A percentile compares a stretch with the other conserved stretches of the same genome.
Conservation (phyloP, 192 early-diverging fungal species). For the Lobosporangium transversale region DNA sequence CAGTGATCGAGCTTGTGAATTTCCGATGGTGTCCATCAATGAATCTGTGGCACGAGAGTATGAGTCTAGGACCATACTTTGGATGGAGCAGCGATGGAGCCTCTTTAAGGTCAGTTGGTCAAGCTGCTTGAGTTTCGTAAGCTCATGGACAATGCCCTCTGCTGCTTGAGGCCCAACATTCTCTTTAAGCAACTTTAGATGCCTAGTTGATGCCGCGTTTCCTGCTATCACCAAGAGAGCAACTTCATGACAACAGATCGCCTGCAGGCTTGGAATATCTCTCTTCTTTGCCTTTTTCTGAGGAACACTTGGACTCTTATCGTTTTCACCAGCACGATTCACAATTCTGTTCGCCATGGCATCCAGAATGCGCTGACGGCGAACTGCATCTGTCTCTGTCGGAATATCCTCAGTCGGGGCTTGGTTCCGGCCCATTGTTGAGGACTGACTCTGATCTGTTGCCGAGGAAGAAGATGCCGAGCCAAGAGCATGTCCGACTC, state of each 20-base stretch:
- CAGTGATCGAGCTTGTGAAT: constrained; percentile 46
- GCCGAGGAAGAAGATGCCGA: neutral
- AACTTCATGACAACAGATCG: constrained; percentile 49
- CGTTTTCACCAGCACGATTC: neutral
- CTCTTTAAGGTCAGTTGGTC: constrained; percentile 45
- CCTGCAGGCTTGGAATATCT: constrained; percentile 36
- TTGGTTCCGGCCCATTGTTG: neutral
- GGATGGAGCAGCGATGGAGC: constrained; percentile 38
- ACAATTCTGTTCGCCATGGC: constrained; percentile 43
- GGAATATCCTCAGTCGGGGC: neutral
- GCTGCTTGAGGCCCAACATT: constrained; percentile 31
- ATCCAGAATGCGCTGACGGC: constrained; percentile 40
- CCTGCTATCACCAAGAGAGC: constrained; percentile 37
- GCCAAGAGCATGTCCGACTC: constrained; percentile 36
- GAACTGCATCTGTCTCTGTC: neutral
- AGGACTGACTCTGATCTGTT: neutral
- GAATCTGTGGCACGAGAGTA: constrained; percentile 62
- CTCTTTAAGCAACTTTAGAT: constrained; percentile 19
- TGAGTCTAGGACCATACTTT: constrained; percentile 51
- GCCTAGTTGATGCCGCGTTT: constrained; percentile 7
- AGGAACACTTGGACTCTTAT: too few species aligned
- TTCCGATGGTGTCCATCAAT: constrained; percentile 48
- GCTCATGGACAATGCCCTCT: constrained; percentile 34
- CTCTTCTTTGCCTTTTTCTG: constrained; percentile 9
- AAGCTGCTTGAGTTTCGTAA: constrained; percentile 50